Base-by-base conservation (phyloP, 805 yeast species). In the Candida quercuum region DNA sequence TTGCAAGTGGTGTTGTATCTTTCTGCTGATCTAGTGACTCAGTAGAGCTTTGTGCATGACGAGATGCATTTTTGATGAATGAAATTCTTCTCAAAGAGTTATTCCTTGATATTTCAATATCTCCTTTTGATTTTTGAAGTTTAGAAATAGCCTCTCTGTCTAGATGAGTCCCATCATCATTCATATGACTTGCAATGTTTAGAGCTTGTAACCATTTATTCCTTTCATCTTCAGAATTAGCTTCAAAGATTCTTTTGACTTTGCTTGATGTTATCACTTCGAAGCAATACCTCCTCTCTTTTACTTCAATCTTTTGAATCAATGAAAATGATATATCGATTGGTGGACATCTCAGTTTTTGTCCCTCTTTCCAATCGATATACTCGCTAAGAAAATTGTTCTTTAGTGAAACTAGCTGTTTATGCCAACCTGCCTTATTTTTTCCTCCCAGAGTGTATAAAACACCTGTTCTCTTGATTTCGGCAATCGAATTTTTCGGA, bases 371-470 rank as follows among this genome's bases (percentile, higher is more conserved):
- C 93, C 95, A 87, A 59, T 86, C 88, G 32, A 81, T 70, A 54
- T 74, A 86, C 52, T 86, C 93, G 31, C 69, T 66, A 29, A 87
- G 61, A 40, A 69, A 72, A 2, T 91, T 88, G n/a, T 76, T 74
- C 12, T 74, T 71, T 35, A 86, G 64, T 0, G 79, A 85, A 1
- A 87, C 84, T 89, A 95, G 85, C 56, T 82, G 88, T 51, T 86
- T 86, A 57, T 86, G 94, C 96, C 96, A 88, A 3, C 83, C 49
- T 10, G 37, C 31, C 16, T 39, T 40, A 17, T 42, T 40, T 23
- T 39, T 36, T 9, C 49, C 47, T 8, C 49, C 49, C 16, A 46
- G 38, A 1, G 47, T 39, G 29, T 29, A 30, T 2, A 43, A 32
- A 6, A 39, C 28, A 23, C 46, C 49, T 14, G 42, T 34, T 16